A percentile compares a stretch with the other conserved stretches of the same genome.
Evolutionary conservation across 208 protist species (phyloP).

Genomic region (Trypanosoma vivax): DNA sequence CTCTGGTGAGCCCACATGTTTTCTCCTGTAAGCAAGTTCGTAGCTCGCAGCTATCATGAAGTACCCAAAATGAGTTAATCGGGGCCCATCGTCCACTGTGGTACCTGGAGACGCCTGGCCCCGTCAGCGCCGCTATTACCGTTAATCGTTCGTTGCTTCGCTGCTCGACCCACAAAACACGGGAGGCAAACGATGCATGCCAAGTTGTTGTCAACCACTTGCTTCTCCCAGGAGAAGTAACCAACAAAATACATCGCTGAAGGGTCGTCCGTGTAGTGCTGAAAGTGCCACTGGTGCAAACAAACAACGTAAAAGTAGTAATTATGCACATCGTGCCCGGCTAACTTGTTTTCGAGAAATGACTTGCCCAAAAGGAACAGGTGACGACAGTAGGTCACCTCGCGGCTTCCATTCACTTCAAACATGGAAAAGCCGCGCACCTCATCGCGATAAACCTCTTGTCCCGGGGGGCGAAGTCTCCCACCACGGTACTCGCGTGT

Average conservation of each 20-base stretch:
- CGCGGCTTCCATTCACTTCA: constrained; percentile 72
- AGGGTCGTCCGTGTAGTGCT: constrained; percentile 51
- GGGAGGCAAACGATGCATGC: constrained; percentile 99
- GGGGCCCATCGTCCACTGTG: constrained; percentile 7
- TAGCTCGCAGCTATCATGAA: constrained; percentile 98
- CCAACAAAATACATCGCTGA: constrained; percentile 90
- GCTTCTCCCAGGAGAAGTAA: constrained; percentile 98
- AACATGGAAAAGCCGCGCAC: constrained; percentile 68
- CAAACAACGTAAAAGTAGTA: constrained; percentile 87
- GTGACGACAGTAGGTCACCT: constrained; percentile 77
- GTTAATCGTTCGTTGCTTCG: background rate
- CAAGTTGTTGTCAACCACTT: constrained; percentile 94
- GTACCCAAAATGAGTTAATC: constrained; percentile 89
- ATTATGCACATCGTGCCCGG: constrained; percentile 80
- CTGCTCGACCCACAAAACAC: constrained; percentile 57
- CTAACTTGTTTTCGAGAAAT: constrained; percentile 88
- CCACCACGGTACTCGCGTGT: constrained; percentile 44
- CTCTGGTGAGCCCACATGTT: constrained; percentile 95
- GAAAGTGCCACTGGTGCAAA: constrained; percentile 72
- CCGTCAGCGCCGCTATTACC: background rate
- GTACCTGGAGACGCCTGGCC: background rate
- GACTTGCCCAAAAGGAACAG: constrained; percentile 84
- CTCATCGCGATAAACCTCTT: constrained; percentile 78
- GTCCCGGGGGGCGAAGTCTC: constrained; percentile 59
- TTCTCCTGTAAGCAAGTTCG: constrained; percentile 94